These are phyloP conservation scores for Tylopilus cervinicoccineus DNA, from an alignment of 768 basidiomycete species.

Conservation along the genomic window DNA sequence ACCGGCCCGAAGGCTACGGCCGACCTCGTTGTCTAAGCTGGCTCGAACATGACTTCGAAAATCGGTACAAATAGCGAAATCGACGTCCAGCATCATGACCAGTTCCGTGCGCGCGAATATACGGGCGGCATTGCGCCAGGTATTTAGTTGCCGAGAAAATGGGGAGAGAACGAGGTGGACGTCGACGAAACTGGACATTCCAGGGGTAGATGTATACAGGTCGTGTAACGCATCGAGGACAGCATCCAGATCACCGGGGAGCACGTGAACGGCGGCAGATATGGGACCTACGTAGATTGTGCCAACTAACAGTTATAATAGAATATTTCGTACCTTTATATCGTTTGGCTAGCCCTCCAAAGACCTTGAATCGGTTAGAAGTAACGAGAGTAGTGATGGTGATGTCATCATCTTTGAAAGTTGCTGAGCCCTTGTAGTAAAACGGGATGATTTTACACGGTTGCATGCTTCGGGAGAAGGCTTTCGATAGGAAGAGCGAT, in stretches of 20 bases:
- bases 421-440: slow-evolving; percentile 65
- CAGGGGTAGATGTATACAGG: slow-evolving; percentile 62
- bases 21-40: slow-evolving; percentile 32
- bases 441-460: slow-evolving; percentile 78
- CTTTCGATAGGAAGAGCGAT: slow-evolving; percentile 60
- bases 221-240: slow-evolving; percentile 61
- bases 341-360: slow-evolving; percentile 66
- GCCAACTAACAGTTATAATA: not conserved
- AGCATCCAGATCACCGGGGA: slow-evolving; percentile 35
- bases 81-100: slow-evolving; percentile 90
- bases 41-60: slow-evolving; percentile 57
- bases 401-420: slow-evolving; percentile 60
- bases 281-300: slow-evolving; percentile 59
- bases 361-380: slow-evolving; percentile 69
- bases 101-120: slow-evolving; percentile 80
- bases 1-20: slow-evolving; percentile 50
- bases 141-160: slow-evolving; percentile 83
- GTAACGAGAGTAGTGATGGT: slow-evolving; percentile 87
- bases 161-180: slow-evolving; percentile 83
- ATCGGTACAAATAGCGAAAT: slow-evolving; percentile 82
- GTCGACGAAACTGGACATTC: slow-evolving; percentile 69
- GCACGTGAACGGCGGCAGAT: slow-evolving; percentile 78
- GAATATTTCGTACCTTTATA: slow-evolving; percentile 56
- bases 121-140: slow-evolving; percentile 85
- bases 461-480: slow-evolving; percentile 63